phyloP scores from a whole-genome alignment of 2,329 filamentous ascomycete species.

The Ciborinia camelliae region DNA sequence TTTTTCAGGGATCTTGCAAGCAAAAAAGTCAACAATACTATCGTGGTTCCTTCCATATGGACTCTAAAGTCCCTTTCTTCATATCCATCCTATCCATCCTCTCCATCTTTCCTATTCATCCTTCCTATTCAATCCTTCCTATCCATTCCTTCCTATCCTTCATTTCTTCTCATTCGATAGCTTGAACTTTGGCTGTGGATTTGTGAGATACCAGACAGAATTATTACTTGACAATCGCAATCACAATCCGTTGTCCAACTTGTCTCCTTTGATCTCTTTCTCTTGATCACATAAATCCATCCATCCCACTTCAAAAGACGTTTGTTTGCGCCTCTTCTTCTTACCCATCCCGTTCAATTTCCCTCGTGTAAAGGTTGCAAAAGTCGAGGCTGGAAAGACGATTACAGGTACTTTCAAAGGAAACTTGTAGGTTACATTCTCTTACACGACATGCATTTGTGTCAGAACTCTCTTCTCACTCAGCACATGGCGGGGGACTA shows the following conservation, averaged over 20 bases:
- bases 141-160: background rate
- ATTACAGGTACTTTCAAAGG: background rate
- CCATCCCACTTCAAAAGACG: background rate
- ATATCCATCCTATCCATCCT: too few relatives aligned
- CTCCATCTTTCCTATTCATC: too few relatives aligned
- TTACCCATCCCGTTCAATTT: background rate
- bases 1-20: background rate
- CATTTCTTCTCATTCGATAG: background rate
- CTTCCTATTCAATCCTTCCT: too few relatives aligned
- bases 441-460: background rate
- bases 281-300: background rate
- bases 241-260: background rate
- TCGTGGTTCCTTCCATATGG: background rate
- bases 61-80: too few relatives aligned
- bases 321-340: background rate
- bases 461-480: background rate
- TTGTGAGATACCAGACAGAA: background rate
- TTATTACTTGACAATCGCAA: background rate
- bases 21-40: slow-evolving; percentile 2
- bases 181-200: background rate
- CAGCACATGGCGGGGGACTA: background rate
- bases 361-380: background rate
- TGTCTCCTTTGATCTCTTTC: slow-evolving; percentile 1
- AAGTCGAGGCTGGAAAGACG: background rate
- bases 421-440: background rate